Evolutionary conservation across 2,329 filamentous ascomycete species (phyloP), one percentile per base, ranked within the genome.

Genomic region (Allantophomopsis cytisporea): DNA sequence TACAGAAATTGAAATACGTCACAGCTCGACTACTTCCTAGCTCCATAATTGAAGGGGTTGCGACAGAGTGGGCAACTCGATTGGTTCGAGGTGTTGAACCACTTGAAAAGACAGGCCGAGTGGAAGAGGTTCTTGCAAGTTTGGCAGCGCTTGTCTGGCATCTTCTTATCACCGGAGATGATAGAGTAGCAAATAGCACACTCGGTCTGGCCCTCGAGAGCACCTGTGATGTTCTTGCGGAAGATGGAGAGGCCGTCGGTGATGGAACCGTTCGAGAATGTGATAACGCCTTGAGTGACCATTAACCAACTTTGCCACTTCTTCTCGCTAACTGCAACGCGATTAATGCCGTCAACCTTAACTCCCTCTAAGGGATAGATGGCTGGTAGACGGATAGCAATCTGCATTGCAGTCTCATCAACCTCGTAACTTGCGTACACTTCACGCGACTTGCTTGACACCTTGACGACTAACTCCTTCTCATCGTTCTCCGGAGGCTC

Each of bases 121-220:
- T 98, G 91, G 66, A 96, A 98, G 39, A 83, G 65, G 60, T 98
- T 89, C 67, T 87, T 89, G 69, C 91, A 98, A 2, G 89, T 96
- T 36, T 73, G 69, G 59, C 91, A 98, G 40, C 76, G 71, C 69
- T 96, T 96, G 58, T 91, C 89, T 0, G 91, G 91, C 58, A 94
- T 76, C 59, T 83, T 82, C 66, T 84, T 84, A 58, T 95, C 88
- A 7, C 75, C 76, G 14, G 85, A 85, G 46, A 98, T 85, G 54
- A 98, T 87, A 43, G 80, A 87, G 64, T 96, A 96, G 66, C 89
- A 96, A 55, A 96, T 96, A 8, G 91, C 86, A 55, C 91, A 98
- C 60, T 98, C 91, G 15, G 74, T 83, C 60, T 96, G 88, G 30
- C 88, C 91, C 63, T 94, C 91, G 47, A 98, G 70, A 4, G 85